Percentiles rank a stretch among this genome's conserved stretches.
These are phyloP conservation scores for Tripidium arundinaceum DNA, from an alignment of 202 grass and related monocot genomes.

Conservation along the genomic window DNA sequence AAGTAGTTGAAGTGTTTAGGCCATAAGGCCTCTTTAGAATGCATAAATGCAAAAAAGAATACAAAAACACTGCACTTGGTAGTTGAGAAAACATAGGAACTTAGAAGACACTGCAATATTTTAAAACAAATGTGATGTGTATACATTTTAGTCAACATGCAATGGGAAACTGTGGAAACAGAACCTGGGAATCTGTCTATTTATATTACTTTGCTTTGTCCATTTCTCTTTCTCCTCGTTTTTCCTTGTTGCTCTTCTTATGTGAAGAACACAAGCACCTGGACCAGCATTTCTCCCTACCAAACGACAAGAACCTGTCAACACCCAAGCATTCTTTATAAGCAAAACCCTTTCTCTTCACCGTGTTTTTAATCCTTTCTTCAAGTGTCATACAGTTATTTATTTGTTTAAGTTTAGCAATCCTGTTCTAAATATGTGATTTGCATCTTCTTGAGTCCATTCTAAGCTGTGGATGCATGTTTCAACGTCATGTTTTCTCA, in stretches of 20 bases:
- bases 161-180: not conserved
- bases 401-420: not conserved
- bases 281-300: not conserved
- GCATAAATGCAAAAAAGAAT: not conserved
- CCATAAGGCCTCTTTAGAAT: not conserved
- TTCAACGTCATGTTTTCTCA: not conserved
- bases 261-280: not conserved
- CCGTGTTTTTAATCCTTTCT: not conserved
- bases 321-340: not conserved
- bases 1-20: not conserved
- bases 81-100: not conserved
- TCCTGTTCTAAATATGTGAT: conserved; percentile 3
- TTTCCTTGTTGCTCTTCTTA: not conserved
- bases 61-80: not conserved
- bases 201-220: not conserved
- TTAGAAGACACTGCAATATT: not conserved
- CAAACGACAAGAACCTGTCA: not conserved
- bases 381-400: not conserved
- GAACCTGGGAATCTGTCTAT: not conserved
- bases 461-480: not conserved
- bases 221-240: not conserved
- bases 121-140: not conserved
- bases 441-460: not conserved
- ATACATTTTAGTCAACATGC: not conserved
- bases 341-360: not conserved